Conservation (phyloP, 805 yeast species). For the Danielia oregonensis region DNA sequence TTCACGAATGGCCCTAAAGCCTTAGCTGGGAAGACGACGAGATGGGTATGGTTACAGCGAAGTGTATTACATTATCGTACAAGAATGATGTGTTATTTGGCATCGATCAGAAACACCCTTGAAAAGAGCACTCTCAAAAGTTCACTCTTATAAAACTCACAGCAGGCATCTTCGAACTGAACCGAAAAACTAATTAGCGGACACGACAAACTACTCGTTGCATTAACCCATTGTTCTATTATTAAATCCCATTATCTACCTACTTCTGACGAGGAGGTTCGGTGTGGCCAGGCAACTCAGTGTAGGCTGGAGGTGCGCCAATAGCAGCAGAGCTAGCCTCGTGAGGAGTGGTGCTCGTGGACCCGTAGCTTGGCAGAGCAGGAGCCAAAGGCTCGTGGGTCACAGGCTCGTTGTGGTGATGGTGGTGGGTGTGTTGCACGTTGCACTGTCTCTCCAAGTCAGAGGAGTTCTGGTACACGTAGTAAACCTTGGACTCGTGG, state of each 20-base stretch:
- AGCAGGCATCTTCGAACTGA: too few relatives aligned
- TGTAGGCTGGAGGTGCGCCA: slow-evolving; percentile 30
- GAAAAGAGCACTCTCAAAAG: too few relatives aligned
- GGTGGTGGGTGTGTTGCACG: slow-evolving; percentile 18
- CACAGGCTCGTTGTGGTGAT: slow-evolving; percentile 20
- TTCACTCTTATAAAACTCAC: too few relatives aligned
- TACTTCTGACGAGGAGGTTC: slow-evolving; percentile 17
- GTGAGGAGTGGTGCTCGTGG: slow-evolving; percentile 20
- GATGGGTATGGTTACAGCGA: too few relatives aligned
- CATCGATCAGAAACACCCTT: too few relatives aligned
- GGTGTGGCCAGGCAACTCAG: slow-evolving; percentile 29
- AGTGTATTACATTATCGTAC: too few relatives aligned
- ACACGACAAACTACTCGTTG: too few relatives aligned
- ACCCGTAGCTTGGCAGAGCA: slow-evolving; percentile 22
- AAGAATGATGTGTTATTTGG: too few relatives aligned
- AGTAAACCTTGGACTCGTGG: slow-evolving; percentile 28
- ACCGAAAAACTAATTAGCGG: too few relatives aligned
- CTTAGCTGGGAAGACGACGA: too few relatives aligned
- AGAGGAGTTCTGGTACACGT: slow-evolving; percentile 24
- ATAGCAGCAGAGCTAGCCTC: neutral
- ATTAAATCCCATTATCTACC: neutral
- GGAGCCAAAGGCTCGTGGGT: slow-evolving; percentile 7
- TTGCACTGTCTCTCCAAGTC: slow-evolving; percentile 32
- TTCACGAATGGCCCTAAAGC: too few relatives aligned
- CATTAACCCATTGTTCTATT: neutral